phyloP scores from a whole-genome alignment of 495 filamentous ascomycete species.

The Letharia columbiana region DNA sequence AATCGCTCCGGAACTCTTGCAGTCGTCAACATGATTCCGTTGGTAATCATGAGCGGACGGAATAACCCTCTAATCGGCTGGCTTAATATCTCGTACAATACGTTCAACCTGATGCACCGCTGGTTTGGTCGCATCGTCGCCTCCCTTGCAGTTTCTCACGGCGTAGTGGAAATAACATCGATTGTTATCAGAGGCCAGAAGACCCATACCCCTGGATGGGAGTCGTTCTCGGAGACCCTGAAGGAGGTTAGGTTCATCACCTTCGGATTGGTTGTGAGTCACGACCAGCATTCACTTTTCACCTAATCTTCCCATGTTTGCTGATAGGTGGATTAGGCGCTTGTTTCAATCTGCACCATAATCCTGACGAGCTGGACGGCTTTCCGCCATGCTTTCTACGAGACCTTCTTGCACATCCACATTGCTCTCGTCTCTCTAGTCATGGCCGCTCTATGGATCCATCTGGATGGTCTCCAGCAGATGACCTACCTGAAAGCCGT shows the following conservation, averaged over 20 bases:
- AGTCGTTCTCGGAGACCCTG: constrained; percentile 42
- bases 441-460: constrained; percentile 61
- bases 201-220: constrained; percentile 47
- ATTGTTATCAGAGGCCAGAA: constrained; percentile 49
- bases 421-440: constrained; percentile 56
- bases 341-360: constrained; percentile 50
- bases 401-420: constrained; percentile 81
- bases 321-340: constrained; percentile 30
- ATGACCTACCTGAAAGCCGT: constrained; percentile 58
- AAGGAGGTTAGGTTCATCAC: constrained; percentile 47
- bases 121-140: constrained; percentile 71
- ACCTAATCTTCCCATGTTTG: background rate
- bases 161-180: constrained; percentile 55
- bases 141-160: constrained; percentile 55
- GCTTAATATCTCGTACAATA: constrained; percentile 62
- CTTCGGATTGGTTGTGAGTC: constrained; percentile 46
- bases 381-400: constrained; percentile 89
- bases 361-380: constrained; percentile 57
- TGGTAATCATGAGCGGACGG: constrained; percentile 56
- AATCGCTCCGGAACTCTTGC: constrained; percentile 71
- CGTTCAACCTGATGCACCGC: constrained; percentile 72
- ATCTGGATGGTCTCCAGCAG: constrained; percentile 58
- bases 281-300: background rate
- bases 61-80: constrained; percentile 61
- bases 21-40: constrained; percentile 70